phyloP scores from a whole-genome alignment of 257 asterid species.

The Solanum chiquidenum region DNA sequence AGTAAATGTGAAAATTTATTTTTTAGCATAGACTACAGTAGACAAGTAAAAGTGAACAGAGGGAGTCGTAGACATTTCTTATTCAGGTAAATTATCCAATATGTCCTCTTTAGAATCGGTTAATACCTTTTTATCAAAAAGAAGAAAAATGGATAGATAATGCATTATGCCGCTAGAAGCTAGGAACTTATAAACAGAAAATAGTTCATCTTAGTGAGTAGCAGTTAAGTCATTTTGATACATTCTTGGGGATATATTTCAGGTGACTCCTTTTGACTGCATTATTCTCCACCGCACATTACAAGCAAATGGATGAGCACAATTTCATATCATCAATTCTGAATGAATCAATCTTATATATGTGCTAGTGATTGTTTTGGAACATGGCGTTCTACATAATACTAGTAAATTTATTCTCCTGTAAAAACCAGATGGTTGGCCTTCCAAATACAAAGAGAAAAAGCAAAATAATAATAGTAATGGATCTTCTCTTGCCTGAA shows the following conservation, averaged over 20 bases:
- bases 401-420: neutral
- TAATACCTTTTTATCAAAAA: neutral
- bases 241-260: neutral
- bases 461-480: neutral
- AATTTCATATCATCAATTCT: neutral
- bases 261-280: neutral
- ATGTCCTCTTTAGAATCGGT: neutral
- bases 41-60: neutral
- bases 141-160: neutral
- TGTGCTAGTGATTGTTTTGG: neutral
- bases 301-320: neutral
- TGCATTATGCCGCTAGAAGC: neutral
- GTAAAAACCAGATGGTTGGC: neutral
- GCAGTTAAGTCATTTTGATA: neutral
- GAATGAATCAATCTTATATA: neutral
- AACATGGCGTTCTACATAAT: neutral
- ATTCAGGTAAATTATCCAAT: neutral
- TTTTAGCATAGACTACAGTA: neutral
- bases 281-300: neutral
- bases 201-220: neutral
- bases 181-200: neutral
- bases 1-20: neutral
- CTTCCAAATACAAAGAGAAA: neutral
- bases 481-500: neutral
- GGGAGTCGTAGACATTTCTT: neutral